Percentiles rank a stretch among this genome's conserved stretches.
Evolutionary conservation across 2,329 filamentous ascomycete species (phyloP).

Genomic region (Claviceps pusilla): DNA sequence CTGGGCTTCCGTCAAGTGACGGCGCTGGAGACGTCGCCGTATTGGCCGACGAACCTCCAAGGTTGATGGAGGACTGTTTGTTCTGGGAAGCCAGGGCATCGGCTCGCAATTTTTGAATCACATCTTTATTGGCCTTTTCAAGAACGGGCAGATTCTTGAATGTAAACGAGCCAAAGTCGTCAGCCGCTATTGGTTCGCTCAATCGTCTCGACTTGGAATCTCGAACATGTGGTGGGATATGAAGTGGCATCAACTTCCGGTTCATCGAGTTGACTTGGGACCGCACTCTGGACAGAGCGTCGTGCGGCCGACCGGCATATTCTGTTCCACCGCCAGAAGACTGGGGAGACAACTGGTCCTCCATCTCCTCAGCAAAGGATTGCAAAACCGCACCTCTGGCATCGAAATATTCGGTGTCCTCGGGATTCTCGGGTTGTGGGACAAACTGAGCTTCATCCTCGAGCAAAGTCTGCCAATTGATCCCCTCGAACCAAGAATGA

Average conservation of each 20-base stretch:
- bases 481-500: constrained; percentile 75
- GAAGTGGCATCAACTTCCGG: constrained; percentile 81
- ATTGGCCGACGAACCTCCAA: constrained; percentile 23
- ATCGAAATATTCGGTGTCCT: constrained; percentile 98
- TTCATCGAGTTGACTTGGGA: constrained; percentile 77
- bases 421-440: constrained; percentile 78
- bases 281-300: constrained; percentile 79
- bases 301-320: constrained; percentile 79
- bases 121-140: constrained; percentile 96
- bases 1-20: constrained; percentile 69
- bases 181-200: constrained; percentile 74
- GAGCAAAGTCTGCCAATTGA: constrained; percentile 83
- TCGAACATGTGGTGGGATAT: constrained; percentile 90
- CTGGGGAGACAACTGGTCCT: constrained; percentile 72
- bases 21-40: constrained; percentile 46
- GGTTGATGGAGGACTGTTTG: constrained; percentile 33
- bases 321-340: constrained; percentile 53
- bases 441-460: constrained; percentile 94
- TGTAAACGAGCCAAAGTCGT: constrained; percentile 91
- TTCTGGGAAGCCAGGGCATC: constrained; percentile 63
- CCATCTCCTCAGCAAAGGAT: constrained; percentile 84
- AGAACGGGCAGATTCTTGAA: constrained; percentile 96
- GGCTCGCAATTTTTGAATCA: constrained; percentile 87
- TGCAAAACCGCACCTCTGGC: constrained; percentile 79
- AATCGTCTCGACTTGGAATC: constrained; percentile 76